Evolutionary conservation across 352 stramenopile species (phyloP).

Genomic region (Pythium dissimile): DNA sequence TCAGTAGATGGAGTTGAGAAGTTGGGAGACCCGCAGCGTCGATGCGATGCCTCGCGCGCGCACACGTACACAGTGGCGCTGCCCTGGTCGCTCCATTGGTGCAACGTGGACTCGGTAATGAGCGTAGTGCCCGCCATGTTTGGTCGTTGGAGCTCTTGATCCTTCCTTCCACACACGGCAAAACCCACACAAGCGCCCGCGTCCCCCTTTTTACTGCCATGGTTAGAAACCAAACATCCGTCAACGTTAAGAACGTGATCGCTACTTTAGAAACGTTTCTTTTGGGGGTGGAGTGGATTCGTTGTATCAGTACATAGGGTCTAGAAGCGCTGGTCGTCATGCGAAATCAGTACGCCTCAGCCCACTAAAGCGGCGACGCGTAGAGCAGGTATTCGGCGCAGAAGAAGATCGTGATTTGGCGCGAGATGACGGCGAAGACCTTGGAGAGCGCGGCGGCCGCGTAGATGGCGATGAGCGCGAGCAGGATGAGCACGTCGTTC

Average conservation of each 20-base stretch:
- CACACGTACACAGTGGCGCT: conserved; percentile 46
- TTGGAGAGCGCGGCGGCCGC: conserved; percentile 44
- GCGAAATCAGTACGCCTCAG: not conserved
- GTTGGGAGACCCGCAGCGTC: not conserved
- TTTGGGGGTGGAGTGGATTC: not conserved
- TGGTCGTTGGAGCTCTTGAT: conserved; percentile 1
- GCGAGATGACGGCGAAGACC: conserved; percentile 50
- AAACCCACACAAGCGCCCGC: conserved; percentile 5
- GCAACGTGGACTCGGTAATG: conserved; percentile 52
- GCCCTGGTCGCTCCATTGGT: conserved; percentile 64
- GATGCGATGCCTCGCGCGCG: not conserved
- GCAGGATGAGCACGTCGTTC: conserved; percentile 40
- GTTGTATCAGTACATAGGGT: conserved; percentile 22
- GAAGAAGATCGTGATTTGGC: conserved; percentile 68
- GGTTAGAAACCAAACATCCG: not conserved
- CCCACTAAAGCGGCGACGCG: conserved; percentile 14
- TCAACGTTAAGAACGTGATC: conserved; percentile 2
- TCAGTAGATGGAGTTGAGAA: conserved; percentile 7
- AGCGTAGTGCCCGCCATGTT: conserved; percentile 30
- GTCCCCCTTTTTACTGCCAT: conserved; percentile 10
- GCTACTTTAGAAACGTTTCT: conserved; percentile 18
- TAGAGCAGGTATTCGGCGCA: conserved; percentile 67
- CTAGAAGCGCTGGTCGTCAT: too few relatives aligned
- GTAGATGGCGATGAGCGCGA: conserved; percentile 48
- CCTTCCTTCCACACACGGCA: conserved; percentile 15